A percentile compares a stretch with the other conserved stretches of the same genome.
phyloP scores from a whole-genome alignment of 768 basidiomycete species.

The Fomitopsis pulvina region DNA sequence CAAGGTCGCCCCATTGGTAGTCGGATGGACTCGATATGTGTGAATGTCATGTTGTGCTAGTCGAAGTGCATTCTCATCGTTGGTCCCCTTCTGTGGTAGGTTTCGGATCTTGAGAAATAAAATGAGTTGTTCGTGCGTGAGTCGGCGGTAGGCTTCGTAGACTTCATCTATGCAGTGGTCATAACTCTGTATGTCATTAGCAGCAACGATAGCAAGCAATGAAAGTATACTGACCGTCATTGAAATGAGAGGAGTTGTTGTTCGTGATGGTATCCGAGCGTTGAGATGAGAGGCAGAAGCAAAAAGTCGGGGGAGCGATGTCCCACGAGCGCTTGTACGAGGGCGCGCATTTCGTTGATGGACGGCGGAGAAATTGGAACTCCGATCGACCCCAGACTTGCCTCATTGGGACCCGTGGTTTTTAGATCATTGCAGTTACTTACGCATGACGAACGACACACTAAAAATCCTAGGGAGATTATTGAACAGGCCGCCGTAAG shows the following conservation, averaged over 20 bases:
- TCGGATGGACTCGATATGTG: conserved; percentile 54
- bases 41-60: conserved; percentile 72
- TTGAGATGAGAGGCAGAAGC: background rate
- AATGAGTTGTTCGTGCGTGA: conserved; percentile 60
- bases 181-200: conserved; percentile 15
- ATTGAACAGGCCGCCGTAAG: conserved; percentile 12
- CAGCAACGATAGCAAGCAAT: background rate
- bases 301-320: too few relatives aligned
- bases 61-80: conserved; percentile 60
- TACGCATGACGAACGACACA: conserved; percentile 1
- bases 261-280: too few relatives aligned
- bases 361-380: background rate
- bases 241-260: conserved; percentile 1
- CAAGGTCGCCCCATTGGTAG: conserved; percentile 16
- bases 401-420: background rate
- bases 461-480: too few relatives aligned
- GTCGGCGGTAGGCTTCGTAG: conserved; percentile 60
- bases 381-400: background rate
- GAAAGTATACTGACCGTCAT: conserved; percentile 14
- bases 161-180: conserved; percentile 35
- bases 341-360: too few relatives aligned
- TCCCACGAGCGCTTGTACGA: background rate
- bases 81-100: conserved; percentile 57
- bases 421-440: too few relatives aligned
- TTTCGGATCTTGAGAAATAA: conserved; percentile 71